Evolutionary conservation across 768 basidiomycete species (phyloP).

Genomic region (Termitomyces sp.): DNA sequence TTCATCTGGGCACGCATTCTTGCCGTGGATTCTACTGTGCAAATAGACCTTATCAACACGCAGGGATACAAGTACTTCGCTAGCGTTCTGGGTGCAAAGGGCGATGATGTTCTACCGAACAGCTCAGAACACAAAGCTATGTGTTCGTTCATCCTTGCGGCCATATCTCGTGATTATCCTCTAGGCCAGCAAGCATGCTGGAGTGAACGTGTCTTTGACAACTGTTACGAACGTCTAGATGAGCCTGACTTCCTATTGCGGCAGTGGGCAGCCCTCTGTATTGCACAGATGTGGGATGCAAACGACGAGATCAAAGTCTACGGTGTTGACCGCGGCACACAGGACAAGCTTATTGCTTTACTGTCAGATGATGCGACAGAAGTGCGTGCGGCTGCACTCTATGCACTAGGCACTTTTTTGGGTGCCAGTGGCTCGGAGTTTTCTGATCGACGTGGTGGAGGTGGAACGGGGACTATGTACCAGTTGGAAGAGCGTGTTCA

Average conservation of each 20-base stretch:
- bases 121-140: constrained; percentile 94
- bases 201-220: constrained; percentile 76
- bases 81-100: constrained; percentile 61
- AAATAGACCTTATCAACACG: constrained; percentile 81
- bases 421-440: constrained; percentile 83
- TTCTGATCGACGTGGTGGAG: constrained; percentile 63
- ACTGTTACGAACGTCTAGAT: constrained; percentile 78
- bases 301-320: constrained; percentile 88
- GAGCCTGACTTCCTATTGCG: constrained; percentile 90
- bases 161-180: constrained; percentile 86
- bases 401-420: constrained; percentile 89
- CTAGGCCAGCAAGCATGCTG: constrained; percentile 84
- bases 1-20: constrained; percentile 99
- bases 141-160: constrained; percentile 94
- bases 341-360: constrained; percentile 75
- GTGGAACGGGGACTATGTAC: constrained; percentile 77
- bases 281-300: constrained; percentile 91
- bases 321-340: constrained; percentile 73
- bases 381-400: constrained; percentile 87
- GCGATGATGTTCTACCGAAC: constrained; percentile 80
- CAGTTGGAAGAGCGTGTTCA: constrained; percentile 75
- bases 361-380: constrained; percentile 87
- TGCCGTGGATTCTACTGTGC: constrained; percentile 92
- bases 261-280: constrained; percentile 92
- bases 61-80: constrained; percentile 86